Conservation (phyloP, 163 green algal species). For the Picocystis sp. region DNA sequence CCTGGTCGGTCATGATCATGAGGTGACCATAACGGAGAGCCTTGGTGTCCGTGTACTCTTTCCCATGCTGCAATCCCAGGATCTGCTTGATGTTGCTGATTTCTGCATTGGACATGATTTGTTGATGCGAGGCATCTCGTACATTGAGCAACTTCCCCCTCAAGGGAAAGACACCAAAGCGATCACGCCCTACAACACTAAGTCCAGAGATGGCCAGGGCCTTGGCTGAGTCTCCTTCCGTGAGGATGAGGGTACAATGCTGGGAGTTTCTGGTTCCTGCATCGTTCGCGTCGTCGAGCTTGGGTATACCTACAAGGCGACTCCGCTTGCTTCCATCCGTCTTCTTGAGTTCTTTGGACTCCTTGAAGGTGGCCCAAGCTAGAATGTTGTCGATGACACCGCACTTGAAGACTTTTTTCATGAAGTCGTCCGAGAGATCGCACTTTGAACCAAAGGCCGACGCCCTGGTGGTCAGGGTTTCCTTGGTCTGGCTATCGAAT, state of each 20-base stretch:
- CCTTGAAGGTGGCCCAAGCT: constrained; percentile 78
- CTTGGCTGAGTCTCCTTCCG: constrained; percentile 96
- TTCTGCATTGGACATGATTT: constrained; percentile 91
- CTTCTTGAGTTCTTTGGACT: constrained; percentile 93
- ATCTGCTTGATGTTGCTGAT: constrained; percentile 99
- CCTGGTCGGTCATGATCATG: constrained; percentile 99
- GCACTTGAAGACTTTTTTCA: constrained; percentile 68
- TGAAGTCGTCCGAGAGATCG: constrained; percentile 56
- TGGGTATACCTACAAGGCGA: constrained; percentile 76
- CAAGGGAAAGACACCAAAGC: constrained; percentile 94
- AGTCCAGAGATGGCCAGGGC: constrained; percentile 74
- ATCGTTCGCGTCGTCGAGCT: constrained; percentile 96
- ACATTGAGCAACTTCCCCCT: constrained; percentile 99
- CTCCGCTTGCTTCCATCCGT: constrained; percentile 82
- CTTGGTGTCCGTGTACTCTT: constrained; percentile 80
- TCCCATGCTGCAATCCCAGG: constrained; percentile 93
- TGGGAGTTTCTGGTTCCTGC: constrained; percentile 64
- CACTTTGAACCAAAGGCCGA: constrained; percentile 88
- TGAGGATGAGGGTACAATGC: constrained; percentile 99
- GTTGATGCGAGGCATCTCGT: constrained; percentile 69
- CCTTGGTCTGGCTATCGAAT: constrained; percentile 99
- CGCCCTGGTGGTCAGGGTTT: constrained; percentile 79
- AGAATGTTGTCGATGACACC: constrained; percentile 79
- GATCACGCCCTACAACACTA: constrained; percentile 81
- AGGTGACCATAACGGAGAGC: constrained; percentile 93